Percentiles rank a stretch among this genome's conserved stretches.
phyloP scores from a whole-genome alignment of 2,329 filamentous ascomycete species.

The Botrytis medusae region DNA sequence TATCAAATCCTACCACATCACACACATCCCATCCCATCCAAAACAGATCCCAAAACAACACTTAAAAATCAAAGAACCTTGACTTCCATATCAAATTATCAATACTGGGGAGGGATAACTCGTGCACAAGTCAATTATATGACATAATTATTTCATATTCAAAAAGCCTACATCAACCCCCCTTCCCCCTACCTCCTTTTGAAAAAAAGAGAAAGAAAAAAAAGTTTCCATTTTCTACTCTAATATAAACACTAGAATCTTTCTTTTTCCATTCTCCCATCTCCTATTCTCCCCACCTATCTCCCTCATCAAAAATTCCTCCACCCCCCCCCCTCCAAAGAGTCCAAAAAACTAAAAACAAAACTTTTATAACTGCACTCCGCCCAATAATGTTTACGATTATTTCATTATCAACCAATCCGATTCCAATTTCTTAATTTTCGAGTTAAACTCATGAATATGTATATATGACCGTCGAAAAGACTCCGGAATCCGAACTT shows the following conservation, averaged over 20 bases:
- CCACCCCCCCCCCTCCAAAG: neutral
- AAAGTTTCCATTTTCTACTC: neutral
- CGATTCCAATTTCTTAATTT: neutral
- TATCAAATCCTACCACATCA: too few relatives aligned
- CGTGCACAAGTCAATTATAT: too few relatives aligned
- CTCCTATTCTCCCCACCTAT: too few relatives aligned
- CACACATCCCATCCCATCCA: too few relatives aligned
- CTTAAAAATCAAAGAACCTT: too few relatives aligned
- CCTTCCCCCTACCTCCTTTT: too few relatives aligned
- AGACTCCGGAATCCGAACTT: neutral
- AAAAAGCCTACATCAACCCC: too few relatives aligned
- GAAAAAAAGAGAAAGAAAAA: neutral
- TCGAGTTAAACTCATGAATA: neutral
- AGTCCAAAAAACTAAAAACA: neutral
- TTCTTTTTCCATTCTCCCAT: neutral
- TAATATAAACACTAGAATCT: neutral
- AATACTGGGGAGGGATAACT: too few relatives aligned
- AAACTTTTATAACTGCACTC: neutral
- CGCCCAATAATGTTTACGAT: neutral
- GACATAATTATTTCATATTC: too few relatives aligned
- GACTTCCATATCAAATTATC: too few relatives aligned
- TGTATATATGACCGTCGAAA: neutral
- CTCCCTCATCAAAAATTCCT: neutral
- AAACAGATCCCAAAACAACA: too few relatives aligned
- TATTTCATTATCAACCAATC: neutral